Evolutionary conservation across 2,329 filamentous ascomycete species (phyloP), one percentile per base, ranked within the genome.

Genomic region (Xylaria arbuscula): DNA sequence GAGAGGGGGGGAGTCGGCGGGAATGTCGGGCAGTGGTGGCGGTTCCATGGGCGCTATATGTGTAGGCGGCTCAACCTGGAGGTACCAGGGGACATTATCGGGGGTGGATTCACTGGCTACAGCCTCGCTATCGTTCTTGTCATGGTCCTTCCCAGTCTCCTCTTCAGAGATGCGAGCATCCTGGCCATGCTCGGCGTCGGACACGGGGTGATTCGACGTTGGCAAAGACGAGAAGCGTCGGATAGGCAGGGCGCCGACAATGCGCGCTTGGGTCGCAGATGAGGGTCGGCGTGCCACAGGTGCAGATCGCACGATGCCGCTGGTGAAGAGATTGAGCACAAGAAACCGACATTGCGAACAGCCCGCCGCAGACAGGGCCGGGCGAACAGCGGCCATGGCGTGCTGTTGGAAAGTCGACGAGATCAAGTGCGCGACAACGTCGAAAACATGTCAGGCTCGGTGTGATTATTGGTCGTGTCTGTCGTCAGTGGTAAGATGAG

Each of bases 41-140:
- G 82, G 82, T 48, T 81, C 80, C n/a, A 86, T 80, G 28, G 82
- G 80, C 4, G 84, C 81, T 0, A 85, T 80, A 68, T 88, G 86
- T 40, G 82, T 80, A 0, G 87, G 86, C 1, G 86, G 82, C 50
- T 93, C 87, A 72, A 92, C 89, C 76, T 96, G 90, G 34, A 97
- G 88, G 79, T 98, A 98, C 96, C 96, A 98, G 63, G 80, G 83
- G 3, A 80, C 75, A 8, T 79, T 73, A 5, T 78, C 65, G n/a
- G 64, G 42, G 55, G 17, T 60, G 19, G 71, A 56, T 10, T 67
- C 69, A 24, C 57, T 32, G n/a, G 51, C 8, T 19, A 28, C 57
- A 45, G 32, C 22, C 7, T 62, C 68, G 22, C 64, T 62, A n/a
- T 61, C 53, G 38, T 62, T 55, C 11, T 53, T 45, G 38, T 69